A percentile compares a stretch with the other conserved stretches of the same genome.
Conservation (phyloP, 495 filamentous ascomycete species). For the Aspergillus steynii region DNA sequence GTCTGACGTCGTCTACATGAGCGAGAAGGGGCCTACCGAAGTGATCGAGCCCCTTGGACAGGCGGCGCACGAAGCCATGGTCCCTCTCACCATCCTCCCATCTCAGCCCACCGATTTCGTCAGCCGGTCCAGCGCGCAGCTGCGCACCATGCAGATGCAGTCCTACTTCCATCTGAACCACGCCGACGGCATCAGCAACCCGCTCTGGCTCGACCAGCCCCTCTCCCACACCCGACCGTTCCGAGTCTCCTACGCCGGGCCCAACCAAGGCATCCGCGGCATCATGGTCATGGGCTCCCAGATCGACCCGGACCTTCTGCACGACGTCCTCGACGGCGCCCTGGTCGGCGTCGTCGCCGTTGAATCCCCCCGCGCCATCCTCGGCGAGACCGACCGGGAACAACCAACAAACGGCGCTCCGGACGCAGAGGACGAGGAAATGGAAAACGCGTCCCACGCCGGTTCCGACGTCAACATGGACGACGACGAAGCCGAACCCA, state of each 20-base stretch:
- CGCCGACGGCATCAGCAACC: conserved; percentile 30
- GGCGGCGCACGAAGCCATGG: conserved; percentile 34
- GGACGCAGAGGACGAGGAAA: conserved; percentile 1
- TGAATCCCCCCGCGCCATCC: conserved; percentile 43
- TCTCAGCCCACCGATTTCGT: conserved; percentile 63
- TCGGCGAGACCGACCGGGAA: conserved; percentile 11
- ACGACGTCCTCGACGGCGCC: conserved; percentile 56
- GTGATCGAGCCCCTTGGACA: conserved; percentile 56
- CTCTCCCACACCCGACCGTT: conserved; percentile 51
- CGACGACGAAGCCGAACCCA: neutral
- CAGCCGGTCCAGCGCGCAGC: conserved; percentile 64
- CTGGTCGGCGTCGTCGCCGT: conserved; percentile 58
- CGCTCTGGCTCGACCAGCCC: conserved; percentile 50
- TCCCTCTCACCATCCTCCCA: conserved; percentile 41
- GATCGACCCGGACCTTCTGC: conserved; percentile 46
- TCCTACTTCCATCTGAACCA: conserved; percentile 70
- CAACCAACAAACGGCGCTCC: neutral
- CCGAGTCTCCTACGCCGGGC: conserved; percentile 56
- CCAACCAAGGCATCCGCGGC: conserved; percentile 49
- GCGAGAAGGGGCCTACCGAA: conserved; percentile 65
- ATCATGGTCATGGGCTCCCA: conserved; percentile 55
- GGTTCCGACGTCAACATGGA: conserved; percentile 32
- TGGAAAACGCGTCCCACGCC: conserved; percentile 14
- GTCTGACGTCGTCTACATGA: conserved; percentile 74
- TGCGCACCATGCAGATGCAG: conserved; percentile 77